These are phyloP conservation scores for Lolium multiflorum DNA, from an alignment of 176 grass and related monocot genomes.

Conservation along the genomic window DNA sequence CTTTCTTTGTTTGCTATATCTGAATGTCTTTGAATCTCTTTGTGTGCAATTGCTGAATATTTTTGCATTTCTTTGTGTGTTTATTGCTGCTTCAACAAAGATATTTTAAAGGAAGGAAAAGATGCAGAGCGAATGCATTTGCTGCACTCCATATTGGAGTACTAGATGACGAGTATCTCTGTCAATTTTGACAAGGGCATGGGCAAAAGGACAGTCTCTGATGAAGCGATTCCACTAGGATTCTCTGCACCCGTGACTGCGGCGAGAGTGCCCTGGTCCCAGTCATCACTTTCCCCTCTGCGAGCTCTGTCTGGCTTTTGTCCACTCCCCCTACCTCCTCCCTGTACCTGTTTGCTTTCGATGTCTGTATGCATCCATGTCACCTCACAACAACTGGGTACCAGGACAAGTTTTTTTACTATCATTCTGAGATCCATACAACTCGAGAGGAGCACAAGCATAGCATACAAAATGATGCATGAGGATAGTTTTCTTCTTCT, in stretches of 20 bases:
- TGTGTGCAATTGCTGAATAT: too few species aligned
- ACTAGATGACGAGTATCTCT: slow-evolving; percentile 24
- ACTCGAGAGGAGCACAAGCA: slow-evolving; percentile 22
- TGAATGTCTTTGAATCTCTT: too few species aligned
- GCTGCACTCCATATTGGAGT: background rate
- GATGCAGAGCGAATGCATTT: background rate
- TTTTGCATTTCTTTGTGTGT: too few species aligned
- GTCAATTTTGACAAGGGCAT: slow-evolving; percentile 25
- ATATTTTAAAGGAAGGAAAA: background rate
- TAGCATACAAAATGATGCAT: slow-evolving; percentile 20
- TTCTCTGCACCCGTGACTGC: slow-evolving; percentile 55
- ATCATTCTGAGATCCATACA: slow-evolving; percentile 31
- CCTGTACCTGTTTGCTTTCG: slow-evolving; percentile 47
- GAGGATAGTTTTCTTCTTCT: background rate
- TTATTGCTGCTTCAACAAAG: background rate
- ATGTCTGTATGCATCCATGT: slow-evolving; percentile 68
- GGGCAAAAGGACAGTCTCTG: slow-evolving; percentile 39
- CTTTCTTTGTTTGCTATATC: too few species aligned
- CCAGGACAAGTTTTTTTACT: slow-evolving; percentile 9
- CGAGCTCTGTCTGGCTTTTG: slow-evolving; percentile 45
- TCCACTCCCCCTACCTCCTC: slow-evolving; percentile 21
- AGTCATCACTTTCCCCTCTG: slow-evolving; percentile 44
- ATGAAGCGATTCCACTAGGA: slow-evolving; percentile 55
- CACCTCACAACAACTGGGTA: slow-evolving; percentile 38
- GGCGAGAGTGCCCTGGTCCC: slow-evolving; percentile 48